A percentile compares a stretch with the other conserved stretches of the same genome.
Evolutionary conservation across 140 eudicot genomes (phyloP).

Genomic region (Cichorium intybus): DNA sequence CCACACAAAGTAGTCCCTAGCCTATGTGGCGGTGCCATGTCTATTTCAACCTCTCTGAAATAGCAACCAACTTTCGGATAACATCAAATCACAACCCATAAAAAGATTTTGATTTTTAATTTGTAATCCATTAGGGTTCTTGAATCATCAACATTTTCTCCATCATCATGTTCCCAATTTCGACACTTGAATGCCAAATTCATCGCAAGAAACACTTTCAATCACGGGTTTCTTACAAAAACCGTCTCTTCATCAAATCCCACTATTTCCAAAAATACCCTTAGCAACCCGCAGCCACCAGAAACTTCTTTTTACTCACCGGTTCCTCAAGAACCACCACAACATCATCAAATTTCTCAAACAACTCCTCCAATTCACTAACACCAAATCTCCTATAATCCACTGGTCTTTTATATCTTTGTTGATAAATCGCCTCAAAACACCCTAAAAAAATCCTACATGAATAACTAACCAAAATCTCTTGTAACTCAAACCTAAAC

Average conservation of each 20-base stretch:
- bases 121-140: not conserved
- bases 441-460: constrained; percentile 57
- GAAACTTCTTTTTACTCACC: constrained; percentile 52
- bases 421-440: constrained; percentile 84
- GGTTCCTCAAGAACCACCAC: constrained; percentile 74
- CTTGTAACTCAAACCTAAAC: constrained; percentile 78
- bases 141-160: constrained; percentile 1
- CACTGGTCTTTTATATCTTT: constrained; percentile 59
- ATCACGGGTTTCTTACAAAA: not conserved
- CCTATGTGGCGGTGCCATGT: no score
- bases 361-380: constrained; percentile 63
- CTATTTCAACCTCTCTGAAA: not conserved
- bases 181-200: no score
- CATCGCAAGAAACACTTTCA: not conserved
- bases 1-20: not conserved
- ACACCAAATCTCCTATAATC: constrained; percentile 72
- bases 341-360: constrained; percentile 75
- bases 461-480: constrained; percentile 83
- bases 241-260: no score
- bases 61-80: not conserved
- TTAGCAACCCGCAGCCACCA: constrained; percentile 61
- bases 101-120: not conserved
- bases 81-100: not conserved
- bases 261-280: not conserved
- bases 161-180: no score